Conservation (phyloP, 2,329 filamentous ascomycete genomes). For the Fusarium begoniae region DNA sequence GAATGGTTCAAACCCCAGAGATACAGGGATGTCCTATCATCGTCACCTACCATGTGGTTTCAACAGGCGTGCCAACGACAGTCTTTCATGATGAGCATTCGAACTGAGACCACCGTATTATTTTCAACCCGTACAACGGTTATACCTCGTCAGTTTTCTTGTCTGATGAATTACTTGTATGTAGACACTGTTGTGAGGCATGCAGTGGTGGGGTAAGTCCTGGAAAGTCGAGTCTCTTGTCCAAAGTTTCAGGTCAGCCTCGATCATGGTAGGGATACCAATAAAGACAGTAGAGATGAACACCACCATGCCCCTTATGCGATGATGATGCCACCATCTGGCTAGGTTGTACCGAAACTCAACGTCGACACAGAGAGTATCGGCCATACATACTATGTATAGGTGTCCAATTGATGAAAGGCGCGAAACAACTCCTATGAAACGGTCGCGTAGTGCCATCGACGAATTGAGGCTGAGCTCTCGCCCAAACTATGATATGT, state of each 20-base stretch:
- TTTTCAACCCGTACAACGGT: neutral
- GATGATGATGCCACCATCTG: neutral
- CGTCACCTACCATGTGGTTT: constrained; percentile 11
- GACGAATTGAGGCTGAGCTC: constrained; percentile 6
- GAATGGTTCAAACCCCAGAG: neutral
- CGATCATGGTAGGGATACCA: neutral
- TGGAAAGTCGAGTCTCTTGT: neutral
- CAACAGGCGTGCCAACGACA: neutral
- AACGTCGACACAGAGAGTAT: neutral
- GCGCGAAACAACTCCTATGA: neutral
- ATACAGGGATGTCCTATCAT: neutral
- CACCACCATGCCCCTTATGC: neutral
- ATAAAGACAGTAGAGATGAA: neutral
- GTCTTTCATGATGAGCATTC: neutral
- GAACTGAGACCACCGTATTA: neutral
- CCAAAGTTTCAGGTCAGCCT: neutral
- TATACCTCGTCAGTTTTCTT: neutral
- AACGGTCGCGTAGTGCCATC: neutral
- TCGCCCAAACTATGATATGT: constrained; percentile 1
- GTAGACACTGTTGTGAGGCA: neutral
- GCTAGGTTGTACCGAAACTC: neutral
- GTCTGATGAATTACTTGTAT: no score
- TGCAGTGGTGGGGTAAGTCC: neutral
- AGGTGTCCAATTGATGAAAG: neutral
- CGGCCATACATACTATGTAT: neutral